A percentile compares a stretch with the other conserved stretches of the same genome.
Evolutionary conservation across 768 basidiomycete genomes (phyloP).

Genomic region (Lactarius psammicola): DNA sequence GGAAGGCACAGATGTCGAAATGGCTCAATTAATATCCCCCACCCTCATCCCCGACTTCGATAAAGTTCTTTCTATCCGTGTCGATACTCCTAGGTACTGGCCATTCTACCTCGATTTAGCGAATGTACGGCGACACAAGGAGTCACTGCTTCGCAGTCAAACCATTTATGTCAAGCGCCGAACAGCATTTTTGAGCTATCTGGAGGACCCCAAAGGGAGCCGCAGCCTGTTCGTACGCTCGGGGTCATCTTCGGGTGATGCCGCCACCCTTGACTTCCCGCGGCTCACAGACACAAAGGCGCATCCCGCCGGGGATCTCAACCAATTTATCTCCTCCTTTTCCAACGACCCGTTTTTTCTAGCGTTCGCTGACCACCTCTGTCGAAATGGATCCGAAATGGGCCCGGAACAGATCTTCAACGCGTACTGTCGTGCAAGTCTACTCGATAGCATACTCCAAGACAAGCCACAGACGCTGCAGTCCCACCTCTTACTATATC

Average conservation of each 20-base stretch:
- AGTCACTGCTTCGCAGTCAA: slow-evolving; percentile 67
- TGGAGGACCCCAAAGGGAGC: slow-evolving; percentile 91
- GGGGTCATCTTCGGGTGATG: slow-evolving; percentile 79
- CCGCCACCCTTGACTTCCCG: slow-evolving; percentile 84
- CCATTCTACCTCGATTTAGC: slow-evolving; percentile 82
- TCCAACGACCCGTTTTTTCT: slow-evolving; percentile 79
- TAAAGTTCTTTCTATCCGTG: slow-evolving; percentile 73
- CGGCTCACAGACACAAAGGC: slow-evolving; percentile 63
- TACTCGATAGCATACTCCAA: slow-evolving; percentile 86
- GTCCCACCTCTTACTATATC: slow-evolving; percentile 69
- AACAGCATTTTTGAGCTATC: slow-evolving; percentile 90
- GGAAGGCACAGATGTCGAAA: slow-evolving; percentile 60
- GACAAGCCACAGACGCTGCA: slow-evolving; percentile 83
- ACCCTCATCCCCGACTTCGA: slow-evolving; percentile 90
- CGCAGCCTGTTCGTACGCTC: slow-evolving; percentile 88
- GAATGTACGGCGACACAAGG: slow-evolving; percentile 62
- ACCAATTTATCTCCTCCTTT: slow-evolving; percentile 84
- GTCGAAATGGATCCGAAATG: slow-evolving; percentile 58
- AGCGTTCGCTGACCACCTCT: slow-evolving; percentile 78
- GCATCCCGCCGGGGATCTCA: slow-evolving; percentile 70
- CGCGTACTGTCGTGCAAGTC: slow-evolving; percentile 68
- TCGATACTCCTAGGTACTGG: slow-evolving; percentile 96
- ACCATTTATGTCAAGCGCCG: slow-evolving; percentile 91
- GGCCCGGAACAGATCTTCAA: slow-evolving; percentile 61
- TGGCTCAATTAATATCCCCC: slow-evolving; percentile 83